Conservation (phyloP, 345 rosid genomes). For the Gossypium herbaceum region DNA sequence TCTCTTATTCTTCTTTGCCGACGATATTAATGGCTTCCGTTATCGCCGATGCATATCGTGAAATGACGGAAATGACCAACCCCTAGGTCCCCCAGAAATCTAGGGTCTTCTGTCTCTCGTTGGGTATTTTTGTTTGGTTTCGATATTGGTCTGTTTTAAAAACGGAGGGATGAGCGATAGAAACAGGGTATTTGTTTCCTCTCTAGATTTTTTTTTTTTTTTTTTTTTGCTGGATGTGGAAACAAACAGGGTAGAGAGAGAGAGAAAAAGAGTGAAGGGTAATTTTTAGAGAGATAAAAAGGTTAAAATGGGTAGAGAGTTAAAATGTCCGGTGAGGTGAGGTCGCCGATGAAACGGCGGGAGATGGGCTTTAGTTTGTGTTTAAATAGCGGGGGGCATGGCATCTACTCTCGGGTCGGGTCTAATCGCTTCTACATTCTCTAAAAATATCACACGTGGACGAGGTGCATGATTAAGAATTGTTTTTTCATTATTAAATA, state of each 20-base stretch:
- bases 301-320: slow-evolving; percentile 11
- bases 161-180: not conserved
- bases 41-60: not conserved
- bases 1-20: slow-evolving; percentile 14
- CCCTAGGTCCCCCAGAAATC: slow-evolving; percentile 3
- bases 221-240: slow-evolving; percentile 2
- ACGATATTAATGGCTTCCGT: not conserved
- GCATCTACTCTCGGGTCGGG: not conserved
- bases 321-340: slow-evolving; percentile 12
- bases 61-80: slow-evolving; percentile 13
- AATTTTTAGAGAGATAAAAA: not conserved
- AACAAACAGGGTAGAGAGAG: slow-evolving; percentile 15
- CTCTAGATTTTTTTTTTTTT: not conserved
- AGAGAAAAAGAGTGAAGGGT: not conserved
- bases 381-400: not conserved
- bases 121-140: not conserved
- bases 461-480: not conserved
- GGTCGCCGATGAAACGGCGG: slow-evolving; percentile 30
- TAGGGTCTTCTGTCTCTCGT: slow-evolving; percentile 18
- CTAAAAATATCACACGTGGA: not conserved
- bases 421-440: no score
- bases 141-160: not conserved
- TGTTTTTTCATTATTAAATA: not conserved
- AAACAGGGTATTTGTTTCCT: slow-evolving; percentile 2
- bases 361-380: not conserved